Percentiles rank a stretch among this genome's conserved stretches.
Evolutionary conservation across 352 stramenopile genomes (phyloP).

Genomic region (Globisporangium carolinianum): DNA sequence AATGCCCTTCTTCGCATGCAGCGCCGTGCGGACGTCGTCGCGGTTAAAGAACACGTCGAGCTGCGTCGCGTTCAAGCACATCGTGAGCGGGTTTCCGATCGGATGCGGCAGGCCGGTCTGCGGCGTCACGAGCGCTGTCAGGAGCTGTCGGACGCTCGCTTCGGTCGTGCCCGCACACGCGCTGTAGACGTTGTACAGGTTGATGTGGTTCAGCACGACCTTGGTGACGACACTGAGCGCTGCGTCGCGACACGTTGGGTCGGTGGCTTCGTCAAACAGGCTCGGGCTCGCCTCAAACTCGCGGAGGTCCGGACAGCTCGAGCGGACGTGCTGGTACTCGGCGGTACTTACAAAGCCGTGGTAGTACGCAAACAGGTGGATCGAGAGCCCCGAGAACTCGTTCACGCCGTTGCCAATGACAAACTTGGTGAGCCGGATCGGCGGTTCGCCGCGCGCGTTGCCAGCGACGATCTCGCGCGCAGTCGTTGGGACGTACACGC

Average conservation of each 20-base stretch:
- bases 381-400: slow-evolving; percentile 49
- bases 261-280: slow-evolving; percentile 7
- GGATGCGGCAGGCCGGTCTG: slow-evolving; percentile 34
- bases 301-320: slow-evolving; percentile 31
- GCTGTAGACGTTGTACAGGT: slow-evolving; percentile 67
- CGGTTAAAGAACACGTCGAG: slow-evolving; percentile 71
- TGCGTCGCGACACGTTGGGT: slow-evolving; percentile 21
- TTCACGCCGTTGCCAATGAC: slow-evolving; percentile 76
- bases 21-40: slow-evolving; percentile 51
- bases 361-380: slow-evolving; percentile 72
- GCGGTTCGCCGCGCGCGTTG: slow-evolving; percentile 18
- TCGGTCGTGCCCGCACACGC: slow-evolving; percentile 39
- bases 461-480: slow-evolving; percentile 49
- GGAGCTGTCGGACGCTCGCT: slow-evolving; percentile 33
- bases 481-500: slow-evolving; percentile 69
- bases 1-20: slow-evolving; percentile 63
- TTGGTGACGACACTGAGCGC: slow-evolving; percentile 22
- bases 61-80: slow-evolving; percentile 58
- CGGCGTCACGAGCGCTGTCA: slow-evolving; percentile 37
- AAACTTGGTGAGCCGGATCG: slow-evolving; percentile 84
- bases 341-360: slow-evolving; percentile 71
- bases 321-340: slow-evolving; percentile 49
- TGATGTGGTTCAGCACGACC: slow-evolving; percentile 41
- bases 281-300: slow-evolving; percentile 37
- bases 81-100: slow-evolving; percentile 64